Conservation (phyloP, 2,329 filamentous ascomycete genomes). For the Seiridium cupressi region DNA sequence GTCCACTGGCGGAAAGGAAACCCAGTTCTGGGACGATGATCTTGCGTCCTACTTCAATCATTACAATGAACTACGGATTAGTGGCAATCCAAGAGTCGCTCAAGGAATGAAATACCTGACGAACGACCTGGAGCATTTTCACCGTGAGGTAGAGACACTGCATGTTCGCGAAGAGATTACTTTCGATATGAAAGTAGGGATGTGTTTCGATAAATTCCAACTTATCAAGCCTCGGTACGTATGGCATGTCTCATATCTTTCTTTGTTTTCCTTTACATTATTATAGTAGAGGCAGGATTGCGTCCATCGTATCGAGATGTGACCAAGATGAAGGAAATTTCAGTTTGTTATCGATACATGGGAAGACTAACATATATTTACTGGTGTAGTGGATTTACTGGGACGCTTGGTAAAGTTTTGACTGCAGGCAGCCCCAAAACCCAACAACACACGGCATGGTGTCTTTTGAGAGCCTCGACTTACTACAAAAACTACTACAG, state of each 20-base stretch:
- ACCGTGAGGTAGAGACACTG: not conserved
- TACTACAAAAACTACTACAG: slow-evolving; percentile 40
- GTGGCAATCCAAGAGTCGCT: not conserved
- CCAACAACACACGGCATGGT: slow-evolving; percentile 38
- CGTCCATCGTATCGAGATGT: too few relatives aligned
- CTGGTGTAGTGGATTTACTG: slow-evolving; percentile 12
- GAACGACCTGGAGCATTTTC: not conserved
- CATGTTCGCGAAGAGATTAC: not conserved
- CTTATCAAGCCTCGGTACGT: slow-evolving; percentile 12
- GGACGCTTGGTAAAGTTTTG: slow-evolving; percentile 26
- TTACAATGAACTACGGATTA: not conserved
- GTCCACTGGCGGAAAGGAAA: slow-evolving; percentile 9
- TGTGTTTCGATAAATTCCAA: slow-evolving; percentile 18
- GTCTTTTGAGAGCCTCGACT: slow-evolving; percentile 48
- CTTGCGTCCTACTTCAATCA: slow-evolving; percentile 17
- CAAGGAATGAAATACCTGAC: not conserved
- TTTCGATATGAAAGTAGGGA: not conserved
- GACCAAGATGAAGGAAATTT: too few relatives aligned
- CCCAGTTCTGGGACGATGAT: slow-evolving; percentile 35
- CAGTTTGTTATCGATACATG: too few relatives aligned
- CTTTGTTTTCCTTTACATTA: too few relatives aligned
- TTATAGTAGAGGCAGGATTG: too few relatives aligned
- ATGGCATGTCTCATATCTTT: too few relatives aligned
- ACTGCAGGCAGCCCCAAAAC: slow-evolving; percentile 22
- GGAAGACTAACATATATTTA: too few relatives aligned